Base-by-base conservation (phyloP, 129 eudicot genomes). In the Pulicaria dysenterica region DNA sequence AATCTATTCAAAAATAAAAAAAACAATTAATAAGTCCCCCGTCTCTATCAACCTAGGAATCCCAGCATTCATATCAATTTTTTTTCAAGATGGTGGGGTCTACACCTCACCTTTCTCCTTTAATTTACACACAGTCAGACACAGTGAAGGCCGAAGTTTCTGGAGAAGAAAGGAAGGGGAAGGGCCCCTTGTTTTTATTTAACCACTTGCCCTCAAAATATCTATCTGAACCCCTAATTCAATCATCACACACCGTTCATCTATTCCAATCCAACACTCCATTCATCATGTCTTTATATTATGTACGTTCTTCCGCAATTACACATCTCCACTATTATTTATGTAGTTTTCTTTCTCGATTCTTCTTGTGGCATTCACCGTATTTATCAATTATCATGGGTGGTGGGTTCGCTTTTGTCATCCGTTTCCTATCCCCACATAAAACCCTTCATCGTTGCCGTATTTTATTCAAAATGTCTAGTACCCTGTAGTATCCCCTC, bases 91-190 rank as follows among this genome's bases (percentile, higher is more conserved):
- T 19, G 31, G 8, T 24, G 71, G 71, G 71, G 31, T 57, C 71
- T 5, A 65, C 56, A 42, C 41, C 40, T 24, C 8, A 38, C 16
- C 68, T 8, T 64, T 47, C 15, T 16, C 8, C 54, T 31, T 64
- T 2, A 24, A 24, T 24, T 24, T 24, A 24, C 31, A 24, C 31
- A 24, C 31, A 24, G 31, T n/a, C n/a, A 24, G 31, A 24, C 31
- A 24, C 31, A 53, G 34, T 53, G 62, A 69, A 69, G 19, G 54
- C 41, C 61, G 76, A 71, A 71, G 76, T 71, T 71, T 71, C 76
- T 57, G 57, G 76, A 57, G 57, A 44, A 6, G 24, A 53, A 7
- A 3, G 13, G 46, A 0, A 43, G 65, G 65, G 13, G 46, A 0
- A 43, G 65, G 65, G 4, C 65, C 75, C 67, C 17, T 19, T 44